Evolutionary conservation across 1,284 basidiomycete genomes (phyloP).

Genomic region (Ganoderma resinaceum): DNA sequence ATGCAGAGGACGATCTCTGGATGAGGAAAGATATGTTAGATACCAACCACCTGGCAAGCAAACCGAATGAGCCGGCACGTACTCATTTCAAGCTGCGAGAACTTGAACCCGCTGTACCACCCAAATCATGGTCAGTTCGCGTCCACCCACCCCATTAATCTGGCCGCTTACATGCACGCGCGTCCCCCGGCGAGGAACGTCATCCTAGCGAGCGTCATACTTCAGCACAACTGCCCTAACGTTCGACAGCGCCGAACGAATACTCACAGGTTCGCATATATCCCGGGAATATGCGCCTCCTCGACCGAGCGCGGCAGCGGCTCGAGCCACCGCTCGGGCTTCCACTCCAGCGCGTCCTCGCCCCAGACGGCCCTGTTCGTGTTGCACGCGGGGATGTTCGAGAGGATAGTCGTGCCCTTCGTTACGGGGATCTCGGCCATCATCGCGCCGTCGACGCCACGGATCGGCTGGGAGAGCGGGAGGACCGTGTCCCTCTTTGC

Average conservation of each 20-base stretch:
- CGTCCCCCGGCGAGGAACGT: slow-evolving; percentile 42
- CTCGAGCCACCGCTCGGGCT: slow-evolving; percentile 43
- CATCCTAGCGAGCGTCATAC: slow-evolving; percentile 34
- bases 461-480: slow-evolving; percentile 34
- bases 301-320: slow-evolving; percentile 30
- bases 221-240: not conserved
- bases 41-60: not conserved
- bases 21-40: not conserved
- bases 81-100: slow-evolving; percentile 26
- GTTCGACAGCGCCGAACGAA: not conserved
- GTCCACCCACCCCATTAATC: not conserved
- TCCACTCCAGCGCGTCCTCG: slow-evolving; percentile 58
- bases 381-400: slow-evolving; percentile 57
- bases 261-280: slow-evolving; percentile 34
- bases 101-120: slow-evolving; percentile 23
- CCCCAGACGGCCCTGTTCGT: slow-evolving; percentile 58
- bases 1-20: slow-evolving; percentile 27
- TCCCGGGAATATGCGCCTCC: slow-evolving; percentile 33
- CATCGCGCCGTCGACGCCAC: slow-evolving; percentile 34
- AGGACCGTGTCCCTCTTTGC: slow-evolving; percentile 28
- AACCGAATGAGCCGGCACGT: not conserved
- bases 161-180: slow-evolving; percentile 39
- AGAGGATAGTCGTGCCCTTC: slow-evolving; percentile 49
- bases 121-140: not conserved
- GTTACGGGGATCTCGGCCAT: slow-evolving; percentile 46